Base-by-base conservation (phyloP, 2,329 filamentous ascomycete genomes). In the Pseudophaeomoniella oleicola region DNA sequence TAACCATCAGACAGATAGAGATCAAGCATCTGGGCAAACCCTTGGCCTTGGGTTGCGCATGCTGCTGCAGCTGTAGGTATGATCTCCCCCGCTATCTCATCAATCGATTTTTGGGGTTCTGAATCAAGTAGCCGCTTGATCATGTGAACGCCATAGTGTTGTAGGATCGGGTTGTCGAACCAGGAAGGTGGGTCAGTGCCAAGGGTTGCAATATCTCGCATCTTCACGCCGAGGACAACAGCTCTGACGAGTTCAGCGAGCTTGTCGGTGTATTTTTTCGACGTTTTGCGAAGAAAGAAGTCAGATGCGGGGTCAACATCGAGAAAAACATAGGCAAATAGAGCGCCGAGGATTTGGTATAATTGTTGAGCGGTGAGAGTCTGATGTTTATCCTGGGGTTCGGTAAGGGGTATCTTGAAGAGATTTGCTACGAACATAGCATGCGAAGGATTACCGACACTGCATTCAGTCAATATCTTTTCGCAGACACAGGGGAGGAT, bases 11-110 rank as follows among this genome's bases (percentile, higher is more conserved):
- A 59, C 32, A 75, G 58, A 50, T 71, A 74, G 48, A 66, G 71
- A 46, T 75, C 72, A 34, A 76, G 50, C 16, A 62, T 68, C 43
- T 75, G 71, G 0, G 59, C 65, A 45, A 75, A 72, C 15, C 74
- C 61, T 40, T 73, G 69, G 5, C 66, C 69, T 46, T 75, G 71
- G 39, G 71, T 73, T 2, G 65, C 58, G 3, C 72, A 67, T 55
- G 69, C 67, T 27, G 67, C 67, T 16, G 66, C 69, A 1, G 68
- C 68, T 1, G 71, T 73, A 19, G 69, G 69, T 30, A 76, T 59
- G 37, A 75, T 66, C 30, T 65, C 66, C 64, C 66, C 72, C 18
- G 72, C 69, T 16, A 74, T 57, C 14, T 69, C 60, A 16, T 67
- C 54, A 4, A 63, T 51, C 2, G 62, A 56, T 38, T 63, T 56